Conservation (phyloP, 345 rosid genomes). For the Hevea brasiliensis region DNA sequence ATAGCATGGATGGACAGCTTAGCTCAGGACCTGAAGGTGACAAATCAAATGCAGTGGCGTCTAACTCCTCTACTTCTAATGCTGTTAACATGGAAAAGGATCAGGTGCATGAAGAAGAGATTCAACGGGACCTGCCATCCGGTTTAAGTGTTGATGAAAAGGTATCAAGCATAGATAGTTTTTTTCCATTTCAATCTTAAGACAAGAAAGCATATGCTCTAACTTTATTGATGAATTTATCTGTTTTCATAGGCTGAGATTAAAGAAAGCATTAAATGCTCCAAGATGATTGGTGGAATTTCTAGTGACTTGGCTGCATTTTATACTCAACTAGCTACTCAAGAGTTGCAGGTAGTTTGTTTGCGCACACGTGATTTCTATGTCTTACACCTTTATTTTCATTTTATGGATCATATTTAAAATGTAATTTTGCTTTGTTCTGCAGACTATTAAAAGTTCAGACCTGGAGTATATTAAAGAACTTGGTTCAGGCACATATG, state of each 20-base stretch:
- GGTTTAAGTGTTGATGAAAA: slow-evolving; percentile 21
- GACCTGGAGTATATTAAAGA: slow-evolving; percentile 39
- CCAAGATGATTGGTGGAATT: slow-evolving; percentile 22
- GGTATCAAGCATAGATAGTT: slow-evolving; percentile 20
- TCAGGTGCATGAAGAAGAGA: slow-evolving; percentile 21
- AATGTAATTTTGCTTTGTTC: slow-evolving; percentile 5
- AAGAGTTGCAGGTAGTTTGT: slow-evolving; percentile 40
- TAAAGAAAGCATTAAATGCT: slow-evolving; percentile 14
- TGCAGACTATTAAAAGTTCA: slow-evolving; percentile 33
- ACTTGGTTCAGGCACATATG: slow-evolving; percentile 42
- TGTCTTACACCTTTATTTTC: background rate
- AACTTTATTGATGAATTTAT: background rate
- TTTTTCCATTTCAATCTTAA: background rate
- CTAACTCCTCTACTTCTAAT: slow-evolving; percentile 10
- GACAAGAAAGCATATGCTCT: background rate
- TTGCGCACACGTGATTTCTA: background rate
- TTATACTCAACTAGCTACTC: slow-evolving; percentile 18
- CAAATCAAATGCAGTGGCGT: slow-evolving; percentile 16
- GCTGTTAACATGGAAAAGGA: slow-evolving; percentile 3
- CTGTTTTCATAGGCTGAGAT: slow-evolving; percentile 17
- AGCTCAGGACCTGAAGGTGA: slow-evolving; percentile 8
- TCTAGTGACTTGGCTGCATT: slow-evolving; percentile 14
- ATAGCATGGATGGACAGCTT: slow-evolving; percentile 18
- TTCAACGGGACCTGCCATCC: slow-evolving; percentile 11
- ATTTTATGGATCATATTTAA: background rate